Evolutionary conservation across 768 basidiomycete genomes (phyloP), one percentile per base, ranked within the genome.

Genomic region (Lactarius sanguifluus): DNA sequence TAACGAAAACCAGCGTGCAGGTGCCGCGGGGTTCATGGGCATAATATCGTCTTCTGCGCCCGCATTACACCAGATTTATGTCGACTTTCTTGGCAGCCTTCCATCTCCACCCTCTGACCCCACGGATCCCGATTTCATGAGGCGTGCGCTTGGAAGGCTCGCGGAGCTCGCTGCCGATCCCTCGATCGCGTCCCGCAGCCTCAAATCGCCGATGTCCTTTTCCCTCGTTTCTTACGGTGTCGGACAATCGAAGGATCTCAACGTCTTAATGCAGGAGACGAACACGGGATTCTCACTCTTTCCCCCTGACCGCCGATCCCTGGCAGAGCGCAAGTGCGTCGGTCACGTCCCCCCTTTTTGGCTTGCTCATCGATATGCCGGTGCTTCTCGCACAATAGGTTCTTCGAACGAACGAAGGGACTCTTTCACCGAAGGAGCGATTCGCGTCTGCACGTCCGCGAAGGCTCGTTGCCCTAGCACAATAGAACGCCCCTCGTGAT

Each of bases 191-290:
- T 72, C 76, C 13, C 82, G 85, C 32, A 81, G 87, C 71, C 85
- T 89, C 13, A 64, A 72, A n/a, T 89, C 84, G 6, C 78, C 85
- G 1, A 77, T 91, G 59, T 90, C 89, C 8, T 92, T 92, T 71
- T 88, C 83, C 13, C 85, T 85, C 69, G 79, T 89, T 38, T 69
- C 86, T 0, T 77, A 78, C 10, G 85, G 87, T 5, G 76, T 83
- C 9, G 74, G 82, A 32, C 89, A 91, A 72, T 75, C 76, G 0
- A 83, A 85, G 30, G 73, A 78, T 40, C 73, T 89, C 61, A 73
- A 71, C 52, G 76, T 79, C 47, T 88, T 85, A 64, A 74, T 75
- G 15, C 81, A 79, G 60, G 82, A 81, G 25, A 71, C 80, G 25
- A 73, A 77, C 5, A 72, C 73, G 1, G 82, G 86, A 3, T 86